Evolutionary conservation across 2,329 filamentous ascomycete genomes (phyloP), one percentile per base, ranked within the genome.

Genomic region (Claviceps sp.): DNA sequence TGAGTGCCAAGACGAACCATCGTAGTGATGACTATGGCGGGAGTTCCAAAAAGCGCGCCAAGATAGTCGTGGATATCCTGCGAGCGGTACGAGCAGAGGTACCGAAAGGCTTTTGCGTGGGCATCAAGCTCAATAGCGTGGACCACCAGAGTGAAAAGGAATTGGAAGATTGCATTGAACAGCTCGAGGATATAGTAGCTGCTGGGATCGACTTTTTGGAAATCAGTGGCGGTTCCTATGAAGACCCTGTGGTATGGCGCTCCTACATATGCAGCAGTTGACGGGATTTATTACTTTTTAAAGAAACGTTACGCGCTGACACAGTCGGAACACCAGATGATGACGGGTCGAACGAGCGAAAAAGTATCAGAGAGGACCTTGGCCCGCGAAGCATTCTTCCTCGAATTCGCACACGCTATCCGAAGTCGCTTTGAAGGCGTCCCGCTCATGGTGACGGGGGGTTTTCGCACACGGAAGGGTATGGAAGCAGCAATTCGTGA

Each of bases 141-240:
- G 78, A 83, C 55, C 75, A 77, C 56, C 76, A 79, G 55, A 63
- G 68, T 2, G 61, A 64, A 4, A 63, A 66, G 55, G 66, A 66
- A 49, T 57, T 78, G 20, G 63, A 73, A 9, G 79, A 80, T 13
- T 77, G 72, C 38, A 65, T 85, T 40, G 73, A 77, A 52, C 82
- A 86, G 59, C 68, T 83, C 9, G 63, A 68, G n/a, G 60, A 69
- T 17, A 71, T 82, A 4, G 63, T 64, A 0, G 66, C 65, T 5
- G 71, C 69, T 40, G 76, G 67, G 5, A 65, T 86, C 1, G 83
- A 87, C 63, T 86, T 85, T 56, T 65, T 87, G 2, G 83, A 88
- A 63, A 73, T 87, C 26, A 80, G 75, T 17, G 84, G 83, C 0
- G 83, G 84, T 0, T 76, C 64, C 0, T 82, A 77, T 55, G 76